Conservation (phyloP, 345 rosid genomes). For the Ceriops zippeliana region DNA sequence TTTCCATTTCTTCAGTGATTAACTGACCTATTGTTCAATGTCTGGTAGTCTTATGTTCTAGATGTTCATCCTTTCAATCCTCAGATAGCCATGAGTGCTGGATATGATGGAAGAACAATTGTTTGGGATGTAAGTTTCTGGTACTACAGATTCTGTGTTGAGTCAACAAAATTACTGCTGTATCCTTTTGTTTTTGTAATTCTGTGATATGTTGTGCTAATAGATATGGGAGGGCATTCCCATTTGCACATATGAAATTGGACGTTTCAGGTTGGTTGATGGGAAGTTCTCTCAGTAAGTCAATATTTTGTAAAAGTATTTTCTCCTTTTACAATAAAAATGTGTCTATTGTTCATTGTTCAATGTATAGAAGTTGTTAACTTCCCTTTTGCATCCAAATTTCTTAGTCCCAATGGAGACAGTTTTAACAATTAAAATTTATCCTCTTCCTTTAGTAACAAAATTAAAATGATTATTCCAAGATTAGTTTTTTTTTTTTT, state of each 20-base stretch:
- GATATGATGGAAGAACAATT: conserved; percentile 92
- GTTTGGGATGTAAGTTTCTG: conserved; percentile 93
- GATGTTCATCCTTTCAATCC: conserved; percentile 99
- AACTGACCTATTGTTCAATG: conserved; percentile 21
- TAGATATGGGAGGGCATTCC: conserved; percentile 99
- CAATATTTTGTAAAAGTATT: background rate
- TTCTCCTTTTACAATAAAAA: background rate
- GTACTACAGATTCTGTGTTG: conserved; percentile 11
- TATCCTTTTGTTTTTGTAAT: background rate
- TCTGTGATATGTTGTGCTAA: conserved; percentile 1
- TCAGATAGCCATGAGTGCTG: conserved; percentile 99
- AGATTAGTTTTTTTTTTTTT: background rate
- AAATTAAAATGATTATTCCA: background rate
- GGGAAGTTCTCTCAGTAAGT: conserved; percentile 99
- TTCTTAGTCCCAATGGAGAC: background rate
- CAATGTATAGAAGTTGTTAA: too few species aligned
- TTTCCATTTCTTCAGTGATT: conserved; percentile 21
- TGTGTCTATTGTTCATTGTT: too few species aligned
- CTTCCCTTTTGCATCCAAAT: background rate
- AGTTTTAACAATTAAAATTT: background rate
- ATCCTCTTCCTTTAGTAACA: background rate
- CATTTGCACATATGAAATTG: conserved; percentile 75
- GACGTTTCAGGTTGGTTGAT: conserved; percentile 89
- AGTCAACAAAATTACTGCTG: background rate
- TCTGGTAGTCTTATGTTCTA: conserved; percentile 89